phyloP scores from a whole-genome alignment of 805 yeast genomes.

The Tetrapisispora arboricola region DNA sequence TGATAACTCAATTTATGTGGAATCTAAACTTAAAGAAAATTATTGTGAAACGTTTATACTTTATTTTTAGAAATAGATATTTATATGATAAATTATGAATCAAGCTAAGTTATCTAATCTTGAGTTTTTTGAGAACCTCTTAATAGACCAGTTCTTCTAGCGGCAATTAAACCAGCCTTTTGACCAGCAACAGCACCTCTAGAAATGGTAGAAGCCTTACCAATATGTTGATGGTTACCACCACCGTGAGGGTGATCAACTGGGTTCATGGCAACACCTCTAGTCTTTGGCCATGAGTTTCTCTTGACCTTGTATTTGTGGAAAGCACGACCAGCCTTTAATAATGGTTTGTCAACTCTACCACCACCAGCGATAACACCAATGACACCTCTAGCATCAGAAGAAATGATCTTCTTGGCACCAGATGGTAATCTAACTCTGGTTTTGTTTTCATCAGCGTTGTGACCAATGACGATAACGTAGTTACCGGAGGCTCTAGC shows the following conservation, averaged over 20 bases:
- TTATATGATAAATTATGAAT: slow-evolving; percentile 1
- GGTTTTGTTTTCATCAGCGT: slow-evolving; percentile 98
- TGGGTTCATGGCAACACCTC: slow-evolving; percentile 99
- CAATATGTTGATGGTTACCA: slow-evolving; percentile 99
- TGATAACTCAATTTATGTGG: no score
- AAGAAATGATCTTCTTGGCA: slow-evolving; percentile 92
- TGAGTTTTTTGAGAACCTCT: slow-evolving; percentile 97
- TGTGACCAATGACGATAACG: slow-evolving; percentile 98
- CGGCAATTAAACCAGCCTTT: slow-evolving; percentile 99
- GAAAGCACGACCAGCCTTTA: slow-evolving; percentile 99
- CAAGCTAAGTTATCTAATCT: slow-evolving; percentile 32
- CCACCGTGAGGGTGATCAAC: slow-evolving; percentile 99
- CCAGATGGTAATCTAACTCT: slow-evolving; percentile 99
- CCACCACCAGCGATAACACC: slow-evolving; percentile 99
- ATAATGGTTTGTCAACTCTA: slow-evolving; percentile 98
- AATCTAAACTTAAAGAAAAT: no score
- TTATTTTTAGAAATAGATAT: slow-evolving; percentile 3
- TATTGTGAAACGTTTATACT: slow-evolving; percentile 3
- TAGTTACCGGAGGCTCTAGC: slow-evolving; percentile 99
- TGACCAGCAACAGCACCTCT: slow-evolving; percentile 99
- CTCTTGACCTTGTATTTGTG: slow-evolving; percentile 99
- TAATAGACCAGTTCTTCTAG: slow-evolving; percentile 99
- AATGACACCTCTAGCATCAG: slow-evolving; percentile 97
- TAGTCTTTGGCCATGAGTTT: slow-evolving; percentile 99
- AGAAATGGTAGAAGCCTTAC: slow-evolving; percentile 98